Conservation (phyloP, 2,329 filamentous ascomycete genomes). For the Sodiomyces alkalinus region DNA sequence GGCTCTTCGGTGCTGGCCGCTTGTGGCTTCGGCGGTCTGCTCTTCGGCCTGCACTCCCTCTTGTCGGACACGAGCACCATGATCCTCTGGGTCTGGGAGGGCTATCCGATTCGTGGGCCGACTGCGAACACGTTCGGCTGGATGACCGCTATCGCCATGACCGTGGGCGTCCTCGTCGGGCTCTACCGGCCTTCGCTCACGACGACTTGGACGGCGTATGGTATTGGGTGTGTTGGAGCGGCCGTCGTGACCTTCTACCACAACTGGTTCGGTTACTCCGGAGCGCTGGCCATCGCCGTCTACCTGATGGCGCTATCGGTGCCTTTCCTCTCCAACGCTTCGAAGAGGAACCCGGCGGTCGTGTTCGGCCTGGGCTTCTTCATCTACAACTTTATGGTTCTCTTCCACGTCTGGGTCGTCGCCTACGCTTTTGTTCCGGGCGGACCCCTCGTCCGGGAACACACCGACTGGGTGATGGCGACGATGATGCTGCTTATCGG, state of each 20-base stretch:
- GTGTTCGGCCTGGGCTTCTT: slow-evolving; percentile 85
- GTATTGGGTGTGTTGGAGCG: slow-evolving; percentile 64
- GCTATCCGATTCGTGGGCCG: slow-evolving; percentile 79
- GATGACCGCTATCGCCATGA: slow-evolving; percentile 78
- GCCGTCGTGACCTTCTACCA: slow-evolving; percentile 59
- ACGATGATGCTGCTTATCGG: slow-evolving; percentile 74
- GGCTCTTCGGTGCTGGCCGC: slow-evolving; percentile 59
- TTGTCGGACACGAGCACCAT: slow-evolving; percentile 97
- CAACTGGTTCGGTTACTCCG: slow-evolving; percentile 84
- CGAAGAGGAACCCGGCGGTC: slow-evolving; percentile 58
- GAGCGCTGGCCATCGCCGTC: slow-evolving; percentile 56
- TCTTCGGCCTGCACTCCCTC: slow-evolving; percentile 84
- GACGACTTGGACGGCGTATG: slow-evolving; percentile 66
- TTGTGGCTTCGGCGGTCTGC: slow-evolving; percentile 64
- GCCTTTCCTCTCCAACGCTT: slow-evolving; percentile 59
- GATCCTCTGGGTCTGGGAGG: slow-evolving; percentile 98
- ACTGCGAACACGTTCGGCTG: slow-evolving; percentile 82
- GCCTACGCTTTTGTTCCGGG: slow-evolving; percentile 97
- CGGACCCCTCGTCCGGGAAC: slow-evolving; percentile 80
- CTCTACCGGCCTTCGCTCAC: slow-evolving; percentile 55
- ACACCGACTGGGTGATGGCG: slow-evolving; percentile 90
- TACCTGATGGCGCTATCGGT: slow-evolving; percentile 74
- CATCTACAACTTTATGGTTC: slow-evolving; percentile 80
- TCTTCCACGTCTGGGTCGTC: slow-evolving; percentile 98
- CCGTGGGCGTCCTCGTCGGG: slow-evolving; percentile 61